Evolutionary conservation across 2,329 filamentous ascomycete species (phyloP).

Genomic region (Neonectria coccinea): DNA sequence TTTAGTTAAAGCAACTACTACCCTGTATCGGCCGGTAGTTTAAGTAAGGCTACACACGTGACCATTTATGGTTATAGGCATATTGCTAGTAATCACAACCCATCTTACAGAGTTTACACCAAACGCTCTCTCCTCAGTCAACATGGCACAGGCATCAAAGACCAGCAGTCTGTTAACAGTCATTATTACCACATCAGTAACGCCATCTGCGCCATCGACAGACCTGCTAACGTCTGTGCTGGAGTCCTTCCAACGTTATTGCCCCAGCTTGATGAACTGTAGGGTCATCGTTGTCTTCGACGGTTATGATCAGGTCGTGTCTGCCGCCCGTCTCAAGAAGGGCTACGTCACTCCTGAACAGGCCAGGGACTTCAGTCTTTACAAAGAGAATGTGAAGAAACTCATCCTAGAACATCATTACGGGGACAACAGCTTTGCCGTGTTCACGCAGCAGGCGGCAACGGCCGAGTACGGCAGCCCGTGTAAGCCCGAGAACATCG

Average conservation of each 20-base stretch:
- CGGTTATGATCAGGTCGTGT: constrained; percentile 60
- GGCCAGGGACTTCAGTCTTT: constrained; percentile 55
- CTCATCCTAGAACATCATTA: constrained; percentile 47
- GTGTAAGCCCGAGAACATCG: constrained; percentile 47
- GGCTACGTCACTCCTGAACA: constrained; percentile 62
- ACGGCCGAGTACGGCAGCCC: constrained; percentile 63
- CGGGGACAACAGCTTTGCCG: neutral
- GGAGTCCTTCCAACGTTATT: constrained; percentile 58
- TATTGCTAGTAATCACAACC: neutral
- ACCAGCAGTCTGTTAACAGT: constrained; percentile 42
- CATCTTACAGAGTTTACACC: neutral
- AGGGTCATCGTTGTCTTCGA: constrained; percentile 65
- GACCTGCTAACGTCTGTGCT: constrained; percentile 63
- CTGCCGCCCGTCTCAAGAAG: constrained; percentile 62
- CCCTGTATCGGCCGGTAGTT: no score
- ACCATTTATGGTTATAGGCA: neutral
- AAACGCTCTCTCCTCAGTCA: constrained; percentile 1
- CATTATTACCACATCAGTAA: constrained; percentile 67
- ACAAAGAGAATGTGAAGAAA: constrained; percentile 61
- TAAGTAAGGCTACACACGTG: neutral
- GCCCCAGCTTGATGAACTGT: constrained; percentile 55
- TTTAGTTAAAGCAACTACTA: no score
- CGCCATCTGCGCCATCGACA: constrained; percentile 64
- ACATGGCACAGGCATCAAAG: constrained; percentile 24
- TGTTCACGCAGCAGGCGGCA: constrained; percentile 36